phyloP scores from a whole-genome alignment of 2,329 filamentous ascomycete species.

The Daldinia sp. region DNA sequence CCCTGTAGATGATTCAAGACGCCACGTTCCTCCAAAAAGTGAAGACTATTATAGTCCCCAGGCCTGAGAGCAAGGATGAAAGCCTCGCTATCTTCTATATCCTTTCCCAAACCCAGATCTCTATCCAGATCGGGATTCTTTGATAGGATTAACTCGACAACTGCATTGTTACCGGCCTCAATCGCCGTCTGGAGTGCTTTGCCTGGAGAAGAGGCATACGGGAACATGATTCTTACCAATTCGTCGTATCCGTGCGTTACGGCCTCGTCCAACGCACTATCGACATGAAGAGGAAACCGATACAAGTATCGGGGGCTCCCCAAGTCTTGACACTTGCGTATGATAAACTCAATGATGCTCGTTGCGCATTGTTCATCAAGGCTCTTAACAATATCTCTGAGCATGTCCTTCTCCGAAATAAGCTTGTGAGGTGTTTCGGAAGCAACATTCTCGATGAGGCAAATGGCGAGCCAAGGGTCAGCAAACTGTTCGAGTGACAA shows the following conservation, averaged over 20 bases:
- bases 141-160: not conserved
- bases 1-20: not conserved
- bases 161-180: too few relatives aligned
- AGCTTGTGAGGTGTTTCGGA: not conserved
- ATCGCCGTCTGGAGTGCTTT: too few relatives aligned
- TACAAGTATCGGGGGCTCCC: not conserved
- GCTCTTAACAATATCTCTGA: not conserved
- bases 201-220: not conserved
- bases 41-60: not conserved
- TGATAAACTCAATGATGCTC: not conserved
- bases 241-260: not conserved
- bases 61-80: not conserved
- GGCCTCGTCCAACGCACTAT: not conserved
- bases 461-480: not conserved
- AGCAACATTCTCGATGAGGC: not conserved
- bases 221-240: not conserved
- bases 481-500: not conserved
- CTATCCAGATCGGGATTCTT: not conserved
- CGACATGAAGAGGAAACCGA: not conserved
- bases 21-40: not conserved
- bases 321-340: not conserved
- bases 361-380: not conserved
- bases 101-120: not conserved
- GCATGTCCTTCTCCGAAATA: not conserved
- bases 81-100: not conserved